Base-by-base conservation (phyloP, 176 grass and related monocot species). In the sorghum (Sorghum bicolor) region DNA sequence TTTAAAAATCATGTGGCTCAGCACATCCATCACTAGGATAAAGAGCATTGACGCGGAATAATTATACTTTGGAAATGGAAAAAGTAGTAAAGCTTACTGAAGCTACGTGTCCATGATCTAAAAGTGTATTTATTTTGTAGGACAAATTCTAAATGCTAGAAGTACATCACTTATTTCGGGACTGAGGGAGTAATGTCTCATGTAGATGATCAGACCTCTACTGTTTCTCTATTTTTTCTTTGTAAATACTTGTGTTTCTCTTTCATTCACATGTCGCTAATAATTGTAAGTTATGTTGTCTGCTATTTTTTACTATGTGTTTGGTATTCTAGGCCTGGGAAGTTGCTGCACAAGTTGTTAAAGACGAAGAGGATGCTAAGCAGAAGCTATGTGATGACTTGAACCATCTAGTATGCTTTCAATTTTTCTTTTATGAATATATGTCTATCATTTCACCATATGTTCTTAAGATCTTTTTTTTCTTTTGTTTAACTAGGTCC, bases 381-480 rank as follows among this genome's bases (percentile, higher is more conserved):
- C 84, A 98, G 85, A 92, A 80, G 77, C 83, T 98, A 60, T 98
- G 96, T 78, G 91, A 98, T 36, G 96, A 98, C 78, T 69, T 98
- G 19, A 98, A 90, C 80, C 31, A 74, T 53, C 80, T 98, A 89
- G 96, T 98, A 86, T 47, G 67, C 64, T 33, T 87, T 80, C 80
- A 38, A 29, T 22, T 58, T 77, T 84, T 75, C 29, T 67, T 48
- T 24, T 53, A 13, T 75, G 40, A 38, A 53, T 22, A 69, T 53
- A 48, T 25, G 8, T 38, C 33, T 7, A 37, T 8, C 13, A 74
- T 74, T 72, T 7, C 19, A 52, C 19, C 24, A 60, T 55, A 45
- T 48, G 79, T 85, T 80, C 10, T 74, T 75, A 55, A 53, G 19
- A 83, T 72, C 45, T 72, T 85, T 24, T 85, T 24, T 10, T 82